A percentile compares a stretch with the other conserved stretches of the same genome.
phyloP scores from a whole-genome alignment of 1,139 yeast species.

The Candida anutae region DNA sequence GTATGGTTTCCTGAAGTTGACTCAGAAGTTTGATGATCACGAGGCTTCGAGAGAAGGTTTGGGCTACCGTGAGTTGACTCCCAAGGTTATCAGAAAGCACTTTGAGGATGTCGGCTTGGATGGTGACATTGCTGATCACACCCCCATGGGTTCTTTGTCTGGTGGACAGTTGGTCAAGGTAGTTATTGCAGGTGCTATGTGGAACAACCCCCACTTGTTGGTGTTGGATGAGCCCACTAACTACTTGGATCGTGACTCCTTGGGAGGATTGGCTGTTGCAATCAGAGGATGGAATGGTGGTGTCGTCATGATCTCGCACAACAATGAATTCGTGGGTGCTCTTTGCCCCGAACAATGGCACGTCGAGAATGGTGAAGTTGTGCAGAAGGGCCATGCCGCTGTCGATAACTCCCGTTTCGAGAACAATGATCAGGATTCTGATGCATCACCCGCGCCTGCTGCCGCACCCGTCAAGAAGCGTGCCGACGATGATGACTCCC shows the following conservation, averaged over 20 bases:
- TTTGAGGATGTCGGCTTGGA: slow-evolving; percentile 96
- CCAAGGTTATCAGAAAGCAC: slow-evolving; percentile 89
- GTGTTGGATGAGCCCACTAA: slow-evolving; percentile 98
- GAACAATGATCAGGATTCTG: slow-evolving; percentile 32
- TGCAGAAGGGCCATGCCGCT: slow-evolving; percentile 71
- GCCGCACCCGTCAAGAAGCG: slow-evolving; percentile 34
- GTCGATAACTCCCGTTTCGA: slow-evolving; percentile 77
- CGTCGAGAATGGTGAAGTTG: slow-evolving; percentile 85
- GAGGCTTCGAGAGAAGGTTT: slow-evolving; percentile 98
- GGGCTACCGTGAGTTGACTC: slow-evolving; percentile 89
- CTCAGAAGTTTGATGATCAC: slow-evolving; percentile 94
- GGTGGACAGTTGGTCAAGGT: slow-evolving; percentile 98
- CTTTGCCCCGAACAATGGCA: slow-evolving; percentile 98
- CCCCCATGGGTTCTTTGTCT: slow-evolving; percentile 91
- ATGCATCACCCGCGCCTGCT: slow-evolving; percentile 35
- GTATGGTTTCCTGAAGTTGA: slow-evolving; percentile 79
- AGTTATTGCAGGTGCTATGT: slow-evolving; percentile 99
- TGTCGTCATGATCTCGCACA: slow-evolving; percentile 97
- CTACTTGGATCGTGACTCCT: slow-evolving; percentile 93
- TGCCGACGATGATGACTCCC: slow-evolving; percentile 77
- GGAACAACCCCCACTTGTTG: slow-evolving; percentile 98
- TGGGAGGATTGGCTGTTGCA: slow-evolving; percentile 95
- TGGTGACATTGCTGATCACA: slow-evolving; percentile 97
- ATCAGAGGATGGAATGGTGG: slow-evolving; percentile 98
- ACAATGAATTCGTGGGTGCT: slow-evolving; percentile 94